Evolutionary conservation across 2,329 filamentous ascomycete genomes (phyloP).

Genomic region (Arthroderma uncinatum): DNA sequence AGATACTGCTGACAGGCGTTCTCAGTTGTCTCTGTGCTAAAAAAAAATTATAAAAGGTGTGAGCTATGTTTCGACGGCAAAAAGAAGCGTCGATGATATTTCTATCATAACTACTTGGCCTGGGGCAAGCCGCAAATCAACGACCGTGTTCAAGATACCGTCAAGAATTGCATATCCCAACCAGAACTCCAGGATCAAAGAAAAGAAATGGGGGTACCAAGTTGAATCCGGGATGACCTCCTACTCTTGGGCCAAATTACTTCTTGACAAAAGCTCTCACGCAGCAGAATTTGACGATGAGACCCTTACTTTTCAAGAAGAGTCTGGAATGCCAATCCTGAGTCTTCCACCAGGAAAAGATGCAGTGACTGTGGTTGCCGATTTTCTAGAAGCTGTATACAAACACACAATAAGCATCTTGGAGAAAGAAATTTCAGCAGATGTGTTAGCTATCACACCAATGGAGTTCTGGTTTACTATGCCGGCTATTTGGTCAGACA

Average conservation of each 20-base stretch:
- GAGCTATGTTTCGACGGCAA: slow-evolving; percentile 14
- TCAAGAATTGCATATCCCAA: slow-evolving; percentile 20
- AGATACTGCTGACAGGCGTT: too few species aligned
- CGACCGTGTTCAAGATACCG: slow-evolving; percentile 18
- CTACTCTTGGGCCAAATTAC: slow-evolving; percentile 23
- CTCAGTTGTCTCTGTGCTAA: neutral
- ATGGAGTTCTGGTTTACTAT: slow-evolving; percentile 16
- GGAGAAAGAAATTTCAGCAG: slow-evolving; percentile 13
- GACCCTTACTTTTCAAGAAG: neutral
- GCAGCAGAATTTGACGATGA: slow-evolving; percentile 17
- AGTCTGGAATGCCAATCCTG: neutral
- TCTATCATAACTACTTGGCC: slow-evolving; percentile 19
- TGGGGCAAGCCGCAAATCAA: slow-evolving; percentile 10
- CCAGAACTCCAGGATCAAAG: slow-evolving; percentile 12
- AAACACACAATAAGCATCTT: slow-evolving; percentile 14
- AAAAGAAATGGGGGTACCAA: slow-evolving; percentile 19
- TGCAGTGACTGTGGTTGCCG: slow-evolving; percentile 17
- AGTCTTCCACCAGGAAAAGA: slow-evolving; percentile 8
- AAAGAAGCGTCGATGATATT: slow-evolving; percentile 14
- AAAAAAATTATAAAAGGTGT: slow-evolving; percentile 9
- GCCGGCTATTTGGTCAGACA: slow-evolving; percentile 16
- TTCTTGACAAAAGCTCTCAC: slow-evolving; percentile 17
- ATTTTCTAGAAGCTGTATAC: slow-evolving; percentile 19
- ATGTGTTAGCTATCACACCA: slow-evolving; percentile 9
- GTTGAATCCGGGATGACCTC: slow-evolving; percentile 17